Conservation (phyloP, 306 rosid genomes). For the Cicer arietinum region DNA sequence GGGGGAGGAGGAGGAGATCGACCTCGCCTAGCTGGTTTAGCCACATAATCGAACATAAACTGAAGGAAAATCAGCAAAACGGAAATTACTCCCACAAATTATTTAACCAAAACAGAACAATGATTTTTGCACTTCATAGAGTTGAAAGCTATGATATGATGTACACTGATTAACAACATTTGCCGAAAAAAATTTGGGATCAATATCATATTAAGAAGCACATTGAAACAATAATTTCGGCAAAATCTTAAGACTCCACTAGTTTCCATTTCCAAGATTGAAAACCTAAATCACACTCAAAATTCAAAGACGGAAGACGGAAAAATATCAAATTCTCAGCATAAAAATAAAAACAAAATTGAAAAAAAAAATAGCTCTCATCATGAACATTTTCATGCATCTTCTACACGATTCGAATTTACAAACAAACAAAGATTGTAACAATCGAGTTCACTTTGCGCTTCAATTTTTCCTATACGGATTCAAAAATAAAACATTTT, state of each 20-base stretch:
- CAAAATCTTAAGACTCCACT: neutral
- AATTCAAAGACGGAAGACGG: neutral
- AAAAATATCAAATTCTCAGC: neutral
- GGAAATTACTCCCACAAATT: neutral
- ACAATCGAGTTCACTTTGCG: neutral
- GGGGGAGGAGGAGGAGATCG: constrained; percentile 67
- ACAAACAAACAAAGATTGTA: neutral
- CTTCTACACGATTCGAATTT: neutral
- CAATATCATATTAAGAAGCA: constrained; percentile 2
- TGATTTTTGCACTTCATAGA: neutral
- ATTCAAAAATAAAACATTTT: neutral
- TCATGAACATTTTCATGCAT: constrained; percentile 21
- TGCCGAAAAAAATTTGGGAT: neutral
- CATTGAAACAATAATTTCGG: neutral
- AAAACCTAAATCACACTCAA: constrained; percentile 1
- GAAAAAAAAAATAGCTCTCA: neutral
- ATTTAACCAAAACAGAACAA: neutral
- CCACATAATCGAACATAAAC: neutral
- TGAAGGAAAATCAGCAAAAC: neutral
- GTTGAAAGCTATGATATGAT: neutral
- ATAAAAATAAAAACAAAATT: neutral
- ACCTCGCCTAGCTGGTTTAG: constrained; percentile 60
- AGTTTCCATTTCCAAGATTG: neutral
- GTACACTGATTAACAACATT: neutral
- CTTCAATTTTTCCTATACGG: neutral